Evolutionary conservation across 1,139 yeast species (phyloP).

Genomic region (Hanseniaspora gamundiae): DNA sequence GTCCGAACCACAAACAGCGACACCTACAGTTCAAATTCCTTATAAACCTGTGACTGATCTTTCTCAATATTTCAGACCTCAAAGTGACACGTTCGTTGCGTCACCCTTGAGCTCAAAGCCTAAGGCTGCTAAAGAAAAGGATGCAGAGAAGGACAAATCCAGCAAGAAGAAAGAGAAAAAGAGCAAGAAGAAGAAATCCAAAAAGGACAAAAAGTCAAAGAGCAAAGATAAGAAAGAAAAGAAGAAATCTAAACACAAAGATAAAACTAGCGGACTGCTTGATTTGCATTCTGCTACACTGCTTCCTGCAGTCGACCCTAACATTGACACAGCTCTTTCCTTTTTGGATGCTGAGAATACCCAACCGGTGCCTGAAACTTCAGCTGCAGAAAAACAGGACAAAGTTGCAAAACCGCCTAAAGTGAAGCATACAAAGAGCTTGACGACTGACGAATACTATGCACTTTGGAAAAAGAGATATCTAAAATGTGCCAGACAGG

Average conservation of each 20-base stretch:
- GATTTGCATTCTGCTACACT: background rate
- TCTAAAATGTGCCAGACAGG: background rate
- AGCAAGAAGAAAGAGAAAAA: background rate
- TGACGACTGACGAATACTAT: background rate
- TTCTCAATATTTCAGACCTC: constrained; percentile 1
- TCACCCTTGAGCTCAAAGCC: background rate
- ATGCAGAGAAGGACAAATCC: background rate
- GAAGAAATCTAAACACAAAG: constrained; percentile 1
- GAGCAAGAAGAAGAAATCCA: constrained; percentile 1
- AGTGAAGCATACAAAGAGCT: background rate
- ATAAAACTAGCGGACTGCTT: background rate
- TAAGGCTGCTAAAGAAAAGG: constrained; percentile 1
- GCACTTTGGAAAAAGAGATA: background rate
- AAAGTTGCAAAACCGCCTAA: background rate
- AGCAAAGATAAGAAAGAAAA: constrained; percentile 2
- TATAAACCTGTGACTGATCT: background rate
- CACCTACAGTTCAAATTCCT: constrained; percentile 1
- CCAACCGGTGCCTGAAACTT: too few relatives aligned
- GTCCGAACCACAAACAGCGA: background rate
- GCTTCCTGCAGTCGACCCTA: background rate
- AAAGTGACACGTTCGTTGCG: background rate
- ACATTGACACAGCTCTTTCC: background rate
- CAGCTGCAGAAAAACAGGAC: background rate
- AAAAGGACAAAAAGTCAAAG: constrained; percentile 1
- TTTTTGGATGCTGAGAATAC: background rate